A percentile compares a stretch with the other conserved stretches of the same genome.
Evolutionary conservation across 2,329 filamentous ascomycete species (phyloP).

Genomic region (Coniella vitis): DNA sequence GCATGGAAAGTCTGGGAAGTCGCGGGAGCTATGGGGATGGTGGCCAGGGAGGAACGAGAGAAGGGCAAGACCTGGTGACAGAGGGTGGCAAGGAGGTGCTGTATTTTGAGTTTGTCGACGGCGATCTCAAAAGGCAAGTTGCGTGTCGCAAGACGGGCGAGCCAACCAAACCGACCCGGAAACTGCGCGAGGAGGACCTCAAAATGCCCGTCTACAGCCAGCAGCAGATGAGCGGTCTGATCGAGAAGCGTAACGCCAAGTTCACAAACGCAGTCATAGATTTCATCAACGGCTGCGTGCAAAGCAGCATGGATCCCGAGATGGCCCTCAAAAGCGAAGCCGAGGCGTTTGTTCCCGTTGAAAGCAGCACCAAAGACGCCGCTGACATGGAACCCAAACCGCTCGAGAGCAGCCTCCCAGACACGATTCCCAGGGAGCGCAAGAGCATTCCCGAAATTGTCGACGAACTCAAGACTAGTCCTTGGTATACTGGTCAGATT

Average conservation of each 20-base stretch:
- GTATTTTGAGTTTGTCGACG: slow-evolving; percentile 88
- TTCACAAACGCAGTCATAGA: slow-evolving; percentile 70
- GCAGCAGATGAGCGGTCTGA: slow-evolving; percentile 81
- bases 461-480: slow-evolving; percentile 68
- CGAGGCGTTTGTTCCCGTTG: slow-evolving; percentile 55
- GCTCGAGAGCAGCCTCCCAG: slow-evolving; percentile 47
- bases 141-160: slow-evolving; percentile 66
- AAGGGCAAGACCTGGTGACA: not conserved
- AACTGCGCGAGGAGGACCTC: slow-evolving; percentile 68
- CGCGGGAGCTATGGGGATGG: slow-evolving; percentile 19
- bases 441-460: slow-evolving; percentile 80
- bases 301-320: slow-evolving; percentile 60
- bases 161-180: slow-evolving; percentile 58
- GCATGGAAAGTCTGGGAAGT: slow-evolving; percentile 35
- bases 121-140: slow-evolving; percentile 78
- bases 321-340: slow-evolving; percentile 53
- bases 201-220: slow-evolving; percentile 92
- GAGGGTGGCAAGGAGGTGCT: slow-evolving; percentile 58
- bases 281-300: slow-evolving; percentile 69
- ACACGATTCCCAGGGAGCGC: slow-evolving; percentile 71
- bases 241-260: slow-evolving; percentile 82
- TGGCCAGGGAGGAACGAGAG: slow-evolving; percentile 11
- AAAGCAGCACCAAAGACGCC: slow-evolving; percentile 40
- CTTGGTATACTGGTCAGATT: slow-evolving; percentile 90
- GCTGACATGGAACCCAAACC: slow-evolving; percentile 24